Evolutionary conservation across 2,329 filamentous ascomycete genomes (phyloP).

Genomic region (Penicillium palitans): DNA sequence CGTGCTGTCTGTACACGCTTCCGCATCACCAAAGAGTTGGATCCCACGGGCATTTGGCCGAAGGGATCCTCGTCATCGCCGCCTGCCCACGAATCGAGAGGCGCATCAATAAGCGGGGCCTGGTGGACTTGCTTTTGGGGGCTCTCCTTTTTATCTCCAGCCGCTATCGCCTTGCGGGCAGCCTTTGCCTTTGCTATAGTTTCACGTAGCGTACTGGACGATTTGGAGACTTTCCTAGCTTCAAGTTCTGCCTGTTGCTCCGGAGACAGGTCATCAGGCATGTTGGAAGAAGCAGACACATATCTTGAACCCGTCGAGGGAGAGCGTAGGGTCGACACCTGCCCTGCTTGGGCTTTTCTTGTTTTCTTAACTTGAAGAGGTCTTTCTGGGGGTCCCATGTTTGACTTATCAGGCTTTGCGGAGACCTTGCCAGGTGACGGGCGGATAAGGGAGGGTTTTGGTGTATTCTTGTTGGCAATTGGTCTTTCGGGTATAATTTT

Average conservation of each 20-base stretch:
- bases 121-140: constrained; percentile 11
- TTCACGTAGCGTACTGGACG: constrained; percentile 78
- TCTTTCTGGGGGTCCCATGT: constrained; percentile 32
- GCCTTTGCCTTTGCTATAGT: constrained; percentile 93
- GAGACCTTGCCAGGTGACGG: constrained; percentile 57
- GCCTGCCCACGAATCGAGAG: constrained; percentile 51
- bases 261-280: constrained; percentile 31
- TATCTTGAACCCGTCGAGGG: constrained; percentile 35
- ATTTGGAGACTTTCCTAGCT: constrained; percentile 58
- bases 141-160: constrained; percentile 28
- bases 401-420: constrained; percentile 54
- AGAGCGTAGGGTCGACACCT: constrained; percentile 32
- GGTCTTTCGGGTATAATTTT: constrained; percentile 17
- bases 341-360: constrained; percentile 36
- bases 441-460: constrained; percentile 52
- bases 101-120: constrained; percentile 18
- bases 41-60: constrained; percentile 60
- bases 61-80: constrained; percentile 48
- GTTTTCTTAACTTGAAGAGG: constrained; percentile 44
- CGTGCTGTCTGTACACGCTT: constrained; percentile 73
- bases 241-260: constrained; percentile 35
- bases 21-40: constrained; percentile 66
- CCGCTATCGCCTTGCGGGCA: constrained; percentile 60
- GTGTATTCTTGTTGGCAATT: constrained; percentile 51
- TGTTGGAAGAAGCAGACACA: constrained; percentile 32